phyloP scores from a whole-genome alignment of 768 basidiomycete species.

The Strobilomyces confusus region DNA sequence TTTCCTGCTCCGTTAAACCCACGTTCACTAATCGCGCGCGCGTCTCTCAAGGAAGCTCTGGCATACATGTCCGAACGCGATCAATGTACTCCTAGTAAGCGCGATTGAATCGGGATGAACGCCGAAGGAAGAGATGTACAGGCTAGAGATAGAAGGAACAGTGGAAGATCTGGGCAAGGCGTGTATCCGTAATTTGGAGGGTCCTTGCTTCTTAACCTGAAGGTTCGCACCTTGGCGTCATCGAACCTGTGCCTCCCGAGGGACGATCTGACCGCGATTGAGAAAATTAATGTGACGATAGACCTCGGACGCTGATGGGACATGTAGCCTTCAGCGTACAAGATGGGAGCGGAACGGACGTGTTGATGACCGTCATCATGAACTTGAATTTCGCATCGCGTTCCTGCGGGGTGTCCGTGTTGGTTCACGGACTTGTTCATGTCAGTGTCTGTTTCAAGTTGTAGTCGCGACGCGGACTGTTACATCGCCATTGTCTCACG shows the following conservation, averaged over 20 bases:
- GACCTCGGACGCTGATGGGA: constrained; percentile 69
- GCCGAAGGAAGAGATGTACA: constrained; percentile 8
- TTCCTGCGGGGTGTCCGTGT: constrained; percentile 48
- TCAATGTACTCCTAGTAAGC: constrained; percentile 58
- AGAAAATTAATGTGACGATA: constrained; percentile 59
- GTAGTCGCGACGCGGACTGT: too few relatives aligned
- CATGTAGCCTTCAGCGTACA: neutral
- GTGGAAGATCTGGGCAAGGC: constrained; percentile 93
- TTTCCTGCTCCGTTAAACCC: constrained; percentile 58
- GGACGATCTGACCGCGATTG: constrained; percentile 30
- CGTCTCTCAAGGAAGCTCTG: constrained; percentile 71
- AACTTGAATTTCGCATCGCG: constrained; percentile 34
- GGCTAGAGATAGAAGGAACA: constrained; percentile 53
- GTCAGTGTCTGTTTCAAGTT: too few relatives aligned
- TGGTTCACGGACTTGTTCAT: constrained; percentile 91
- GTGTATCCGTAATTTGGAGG: constrained; percentile 97
- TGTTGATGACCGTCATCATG: constrained; percentile 69
- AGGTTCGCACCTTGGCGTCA: constrained; percentile 77
- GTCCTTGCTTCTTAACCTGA: constrained; percentile 81
- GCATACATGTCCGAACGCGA: constrained; percentile 49
- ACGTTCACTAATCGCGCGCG: constrained; percentile 52
- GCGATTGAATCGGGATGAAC: neutral
- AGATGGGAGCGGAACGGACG: constrained; percentile 43
- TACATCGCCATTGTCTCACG: too few relatives aligned
- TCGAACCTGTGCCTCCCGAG: constrained; percentile 87